phyloP scores from a whole-genome alignment of 257 asterid species.

The Verbascum thapsus region DNA sequence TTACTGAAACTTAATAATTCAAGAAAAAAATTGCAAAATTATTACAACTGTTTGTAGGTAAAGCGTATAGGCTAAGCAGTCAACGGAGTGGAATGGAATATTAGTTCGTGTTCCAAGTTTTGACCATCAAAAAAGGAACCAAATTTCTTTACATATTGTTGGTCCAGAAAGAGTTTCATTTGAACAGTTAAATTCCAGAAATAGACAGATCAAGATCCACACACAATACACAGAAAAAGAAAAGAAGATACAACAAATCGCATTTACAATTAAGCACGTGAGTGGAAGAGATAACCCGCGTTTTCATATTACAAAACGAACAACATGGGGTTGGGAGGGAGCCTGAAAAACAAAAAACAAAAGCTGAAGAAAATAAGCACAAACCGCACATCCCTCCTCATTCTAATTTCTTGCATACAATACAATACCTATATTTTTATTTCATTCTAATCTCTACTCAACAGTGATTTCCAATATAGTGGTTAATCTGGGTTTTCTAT shows the following conservation, averaged over 20 bases:
- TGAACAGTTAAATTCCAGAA: not conserved
- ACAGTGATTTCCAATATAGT: conserved; percentile 81
- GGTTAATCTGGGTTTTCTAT: conserved; percentile 88
- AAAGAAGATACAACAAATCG: conserved; percentile 9
- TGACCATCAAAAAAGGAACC: conserved; percentile 1
- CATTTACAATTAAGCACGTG: conserved; percentile 38
- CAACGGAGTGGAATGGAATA: conserved; percentile 27
- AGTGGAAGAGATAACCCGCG: conserved; percentile 12
- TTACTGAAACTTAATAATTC: no score
- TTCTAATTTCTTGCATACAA: conserved; percentile 16
- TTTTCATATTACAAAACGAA: conserved; percentile 6
- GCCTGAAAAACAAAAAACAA: not conserved
- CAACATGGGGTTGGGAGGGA: not conserved
- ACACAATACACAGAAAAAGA: not conserved
- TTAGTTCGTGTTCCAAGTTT: conserved; percentile 22
- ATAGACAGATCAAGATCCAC: not conserved
- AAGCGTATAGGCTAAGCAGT: not conserved
- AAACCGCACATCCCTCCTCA: conserved; percentile 12
- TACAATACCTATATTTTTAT: not conserved
- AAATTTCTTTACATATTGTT: no score
- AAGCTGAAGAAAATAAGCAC: not conserved
- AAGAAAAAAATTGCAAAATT: no score
- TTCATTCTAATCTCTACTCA: conserved; percentile 48
- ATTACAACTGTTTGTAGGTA: no score
- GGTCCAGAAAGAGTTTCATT: not conserved